Base-by-base conservation (phyloP, 805 yeast genomes). In the Tetrapisispora pingtungensis region DNA sequence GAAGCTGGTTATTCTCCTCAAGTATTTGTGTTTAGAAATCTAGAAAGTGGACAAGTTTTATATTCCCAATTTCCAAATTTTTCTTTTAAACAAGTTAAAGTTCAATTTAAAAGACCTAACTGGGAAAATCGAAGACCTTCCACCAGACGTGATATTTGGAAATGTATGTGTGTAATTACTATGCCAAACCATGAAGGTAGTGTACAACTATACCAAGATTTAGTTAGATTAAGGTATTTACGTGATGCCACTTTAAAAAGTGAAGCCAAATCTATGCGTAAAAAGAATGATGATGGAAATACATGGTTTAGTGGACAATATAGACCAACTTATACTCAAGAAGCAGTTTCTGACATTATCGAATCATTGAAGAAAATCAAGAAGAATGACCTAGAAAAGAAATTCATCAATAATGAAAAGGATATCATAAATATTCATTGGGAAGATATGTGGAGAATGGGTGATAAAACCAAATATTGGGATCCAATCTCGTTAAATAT, bases 371-470 rank as follows among this genome's bases (percentile, higher is more conserved):
- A 79, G 48, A 38, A 39, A 30, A 35, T 38, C 10, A 18, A 33
- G n/a, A 4, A 10, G 1, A 20, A 28, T 15, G 22, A 32, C 10
- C 5, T 12, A 14, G 38, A 33, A 26, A 70, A 80, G 3, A 37
- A 32, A 26, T 4, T 28, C 4, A 46, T 40, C 30, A 32, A 45
- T 15, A 14, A 33, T 33, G 49, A 70, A 69, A 41, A 43, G 49
- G 35, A 48, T 40, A 36, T 50, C 45, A 69, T 81, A 33, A 74
- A 68, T 37, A 69, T 87, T 20, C 73, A 70, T 54, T 89, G 97
- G 97, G 96, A 87, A 55, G 78, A 79, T 52, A 69, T 76, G 43
- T 88, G 95, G 94, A 75, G 95, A 63, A 78, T 78, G 66, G 97
- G 97, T 39, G 88, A 78, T 42, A 41, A 50, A 18, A 80, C 75